Percentiles rank a stretch among this genome's conserved stretches.
phyloP scores from a whole-genome alignment of 345 rosid species.

The Gossypium bickii region DNA sequence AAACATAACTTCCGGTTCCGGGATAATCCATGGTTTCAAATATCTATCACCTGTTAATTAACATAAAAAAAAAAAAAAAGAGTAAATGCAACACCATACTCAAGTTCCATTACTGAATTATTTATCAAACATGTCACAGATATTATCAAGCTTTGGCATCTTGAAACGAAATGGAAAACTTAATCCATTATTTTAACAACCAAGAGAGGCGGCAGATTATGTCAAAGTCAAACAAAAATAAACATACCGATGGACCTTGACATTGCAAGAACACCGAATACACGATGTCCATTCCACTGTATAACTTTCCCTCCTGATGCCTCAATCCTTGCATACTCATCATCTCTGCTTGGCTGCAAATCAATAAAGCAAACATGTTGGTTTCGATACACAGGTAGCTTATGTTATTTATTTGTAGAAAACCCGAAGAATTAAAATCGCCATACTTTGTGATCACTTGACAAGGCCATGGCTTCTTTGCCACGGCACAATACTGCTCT shows the following conservation, averaged over 20 bases:
- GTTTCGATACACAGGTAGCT: neutral
- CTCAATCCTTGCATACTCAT: conserved; percentile 83
- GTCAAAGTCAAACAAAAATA: neutral
- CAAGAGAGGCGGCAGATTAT: too few species aligned
- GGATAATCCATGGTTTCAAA: conserved; percentile 72
- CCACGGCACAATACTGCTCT: conserved; percentile 88
- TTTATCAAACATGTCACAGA: neutral
- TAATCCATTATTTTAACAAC: neutral
- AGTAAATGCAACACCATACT: neutral
- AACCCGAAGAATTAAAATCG: neutral
- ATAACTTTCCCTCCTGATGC: conserved; percentile 91
- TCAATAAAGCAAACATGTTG: conserved; percentile 7
- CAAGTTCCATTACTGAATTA: neutral
- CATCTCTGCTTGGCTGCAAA: conserved; percentile 76
- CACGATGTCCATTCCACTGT: conserved; percentile 92
- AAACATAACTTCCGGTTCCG: conserved; percentile 62
- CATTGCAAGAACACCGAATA: conserved; percentile 95
- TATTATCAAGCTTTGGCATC: neutral
- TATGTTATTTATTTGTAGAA: neutral
- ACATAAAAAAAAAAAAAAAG: neutral
- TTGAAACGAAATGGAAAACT: neutral
- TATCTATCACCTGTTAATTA: conserved; percentile 60
- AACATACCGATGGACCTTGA: conserved; percentile 87
- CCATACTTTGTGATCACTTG: conserved; percentile 85
- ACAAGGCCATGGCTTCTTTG: conserved; percentile 72